Evolutionary conservation across 176 grass and related monocot species (phyloP), one percentile per base, ranked within the genome.

Genomic region (Bolboschoenus planiculmis): DNA sequence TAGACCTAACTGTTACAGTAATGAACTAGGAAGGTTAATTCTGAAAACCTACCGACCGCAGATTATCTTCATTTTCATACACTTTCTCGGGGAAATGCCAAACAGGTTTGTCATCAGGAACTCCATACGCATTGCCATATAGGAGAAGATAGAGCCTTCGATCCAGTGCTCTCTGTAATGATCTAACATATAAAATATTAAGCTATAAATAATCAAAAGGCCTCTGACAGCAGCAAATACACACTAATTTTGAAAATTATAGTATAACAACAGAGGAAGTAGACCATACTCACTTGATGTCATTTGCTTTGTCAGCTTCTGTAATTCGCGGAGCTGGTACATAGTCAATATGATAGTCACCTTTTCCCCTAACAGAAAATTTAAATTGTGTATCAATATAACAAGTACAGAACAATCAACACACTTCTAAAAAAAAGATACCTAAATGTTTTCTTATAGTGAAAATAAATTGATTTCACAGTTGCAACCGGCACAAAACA

Each of bases 1-100:
- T 31, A 50, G 42, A 67, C 20, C 76, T 59, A 4, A 87, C 21
- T 18, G 42, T 50, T 78, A 30, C 6, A 6, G 33, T 23, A 33
- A 57, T 13, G 29, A 21, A 63, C 14, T 4, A n/a, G 67, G 57
- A 56, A 56, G 24, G 79, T 79, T 4, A 74, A 37, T 31, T 5
- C 0, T 20, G 26, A 48, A 77, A 63, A 14, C 59, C 62, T 89
- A 98, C 95, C 92, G 78, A 78, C 85, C 89, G 87, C 84, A 98
- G 42, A 82, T 87, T 91, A 15, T 91, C 90, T 88, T 98, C 96
- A 59, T 91, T 98, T 85, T 98, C 89, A 40, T 93, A 95, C 27
- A 91, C 82, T 93, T 98, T 95, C 81, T 98, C 92, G 24, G 92
- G 92, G 67, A 98, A 95, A 91, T 98, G 96, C 96, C 96, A 98